Conservation (phyloP, 2,329 filamentous ascomycete species). For the Myotisia sp. region DNA sequence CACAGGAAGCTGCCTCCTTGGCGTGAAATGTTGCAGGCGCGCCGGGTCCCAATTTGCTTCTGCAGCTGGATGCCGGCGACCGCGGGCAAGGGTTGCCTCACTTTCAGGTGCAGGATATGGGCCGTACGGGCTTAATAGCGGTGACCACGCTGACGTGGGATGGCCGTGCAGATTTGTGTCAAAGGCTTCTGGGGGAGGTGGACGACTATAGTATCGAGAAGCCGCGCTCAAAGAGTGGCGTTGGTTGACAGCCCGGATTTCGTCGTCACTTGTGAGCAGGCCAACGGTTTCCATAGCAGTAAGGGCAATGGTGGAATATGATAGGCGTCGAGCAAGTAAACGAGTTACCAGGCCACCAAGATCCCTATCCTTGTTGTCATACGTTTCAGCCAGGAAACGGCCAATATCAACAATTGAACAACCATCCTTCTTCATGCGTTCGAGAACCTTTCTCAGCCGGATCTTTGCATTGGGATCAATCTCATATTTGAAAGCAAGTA, state of each 20-base stretch:
- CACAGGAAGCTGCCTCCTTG: too few relatives aligned
- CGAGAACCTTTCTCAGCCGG: conserved; percentile 1
- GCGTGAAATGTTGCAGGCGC: too few relatives aligned
- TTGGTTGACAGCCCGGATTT: not conserved
- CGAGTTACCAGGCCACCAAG: conserved; percentile 10
- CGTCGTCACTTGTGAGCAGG: not conserved
- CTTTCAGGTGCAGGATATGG: too few relatives aligned
- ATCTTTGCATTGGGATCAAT: conserved; percentile 4
- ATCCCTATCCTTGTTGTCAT: conserved; percentile 8
- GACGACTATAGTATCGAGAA: conserved; percentile 1
- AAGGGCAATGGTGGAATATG: conserved; percentile 11
- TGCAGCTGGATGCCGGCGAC: too few relatives aligned
- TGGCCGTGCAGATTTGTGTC: too few relatives aligned
- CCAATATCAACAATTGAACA: conserved; percentile 11
- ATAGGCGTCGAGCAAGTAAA: conserved; percentile 4
- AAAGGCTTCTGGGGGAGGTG: too few relatives aligned
- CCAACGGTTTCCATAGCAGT: conserved; percentile 8
- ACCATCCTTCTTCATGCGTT: conserved; percentile 3
- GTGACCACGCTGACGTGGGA: too few relatives aligned
- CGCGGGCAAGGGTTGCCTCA: too few relatives aligned
- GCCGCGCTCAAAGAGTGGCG: conserved; percentile 1
- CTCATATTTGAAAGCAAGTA: not conserved
- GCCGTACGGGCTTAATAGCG: too few relatives aligned
- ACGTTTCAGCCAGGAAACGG: conserved; percentile 5
- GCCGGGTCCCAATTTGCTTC: too few relatives aligned